Conservation (phyloP, 1,139 yeast species). For the Scheffersomyces segobiensis region DNA sequence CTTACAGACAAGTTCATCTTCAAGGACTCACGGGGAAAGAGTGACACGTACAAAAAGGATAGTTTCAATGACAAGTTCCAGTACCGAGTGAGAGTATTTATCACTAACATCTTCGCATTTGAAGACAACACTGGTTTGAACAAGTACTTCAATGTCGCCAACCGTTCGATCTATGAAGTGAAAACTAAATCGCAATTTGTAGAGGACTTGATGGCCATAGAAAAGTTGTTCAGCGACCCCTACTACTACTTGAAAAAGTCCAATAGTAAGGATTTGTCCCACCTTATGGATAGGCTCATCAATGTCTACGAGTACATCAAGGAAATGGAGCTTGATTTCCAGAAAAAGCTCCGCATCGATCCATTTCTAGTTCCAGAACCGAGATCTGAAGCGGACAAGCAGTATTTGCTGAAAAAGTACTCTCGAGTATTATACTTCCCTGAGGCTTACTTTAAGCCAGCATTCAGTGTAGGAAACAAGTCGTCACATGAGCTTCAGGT, state of each 20-base stretch:
- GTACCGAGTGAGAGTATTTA: conserved; percentile 35
- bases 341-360: conserved; percentile 18
- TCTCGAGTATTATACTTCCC: conserved; percentile 29
- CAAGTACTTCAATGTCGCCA: conserved; percentile 37
- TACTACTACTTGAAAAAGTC: conserved; percentile 27
- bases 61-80: conserved; percentile 41
- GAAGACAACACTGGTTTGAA: conserved; percentile 51
- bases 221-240: conserved; percentile 39
- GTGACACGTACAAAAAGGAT: conserved; percentile 37
- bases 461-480: conserved; percentile 21
- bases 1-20: conserved; percentile 34
- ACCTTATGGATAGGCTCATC: conserved; percentile 23
- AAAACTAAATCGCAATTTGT: conserved; percentile 27
- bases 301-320: conserved; percentile 30
- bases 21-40: conserved; percentile 19
- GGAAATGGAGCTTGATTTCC: conserved; percentile 29
- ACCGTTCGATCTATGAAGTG: conserved; percentile 25
- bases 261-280: conserved; percentile 22
- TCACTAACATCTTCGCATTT: conserved; percentile 34
- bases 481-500: conserved; percentile 17
- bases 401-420: conserved; percentile 23
- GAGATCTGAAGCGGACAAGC: conserved; percentile 16
- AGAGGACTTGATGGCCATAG: conserved; percentile 33
- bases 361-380: conserved; percentile 15
- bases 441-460: conserved; percentile 37